Base-by-base conservation (phyloP, 2,329 filamentous ascomycete genomes). In the Metarhizium anisopliae region DNA sequence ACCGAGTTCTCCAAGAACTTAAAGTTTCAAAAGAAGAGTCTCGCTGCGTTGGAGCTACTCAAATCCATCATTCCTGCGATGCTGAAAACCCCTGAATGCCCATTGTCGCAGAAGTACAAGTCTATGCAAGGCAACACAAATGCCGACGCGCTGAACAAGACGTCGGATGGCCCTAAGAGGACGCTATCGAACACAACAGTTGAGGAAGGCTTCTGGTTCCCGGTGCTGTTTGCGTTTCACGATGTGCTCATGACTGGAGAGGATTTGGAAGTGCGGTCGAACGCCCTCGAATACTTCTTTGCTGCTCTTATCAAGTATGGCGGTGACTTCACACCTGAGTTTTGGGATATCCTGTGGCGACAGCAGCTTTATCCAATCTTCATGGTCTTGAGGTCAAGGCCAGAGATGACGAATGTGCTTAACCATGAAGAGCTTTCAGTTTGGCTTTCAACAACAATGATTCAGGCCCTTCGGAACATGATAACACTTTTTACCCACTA, bases 1-100 rank as follows among this genome's bases (percentile, higher is more conserved):
- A 99, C 95, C 0, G 91, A 97, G 69, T 99, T 99, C 69, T 96
- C 93, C 18, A 99, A 99, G 78, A 99, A 99, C 69, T 87, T 91
- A 71, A 92, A 87, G 66, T 99, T 99, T 74, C 94, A 99, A 71
- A 97, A 97, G 78, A 97, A 97, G 77, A 96, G 92, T 18, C 71
- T 99, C 54, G 91, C 96, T 67, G 93, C 94, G 0, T 93, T 99
- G 68, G 94, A 99, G 71, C 86, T 91, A 4, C 76, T 99, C 43
- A 97, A 96, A 70, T 91, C 90, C 0, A 90, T 93, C 18, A 91
- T 99, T 51, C 89, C 90, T 0, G 90, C 89, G 66, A 96, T 99
- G 93, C 80, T 99, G 47, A 89, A 89, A 67, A 96, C 93, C 4
- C 93, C 94, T 0, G 94, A 99, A 70, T 99, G 94, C 62, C 93